These are phyloP conservation scores for Sedum album DNA, from an alignment of 164 flowering plant species.

Conservation along the genomic window DNA sequence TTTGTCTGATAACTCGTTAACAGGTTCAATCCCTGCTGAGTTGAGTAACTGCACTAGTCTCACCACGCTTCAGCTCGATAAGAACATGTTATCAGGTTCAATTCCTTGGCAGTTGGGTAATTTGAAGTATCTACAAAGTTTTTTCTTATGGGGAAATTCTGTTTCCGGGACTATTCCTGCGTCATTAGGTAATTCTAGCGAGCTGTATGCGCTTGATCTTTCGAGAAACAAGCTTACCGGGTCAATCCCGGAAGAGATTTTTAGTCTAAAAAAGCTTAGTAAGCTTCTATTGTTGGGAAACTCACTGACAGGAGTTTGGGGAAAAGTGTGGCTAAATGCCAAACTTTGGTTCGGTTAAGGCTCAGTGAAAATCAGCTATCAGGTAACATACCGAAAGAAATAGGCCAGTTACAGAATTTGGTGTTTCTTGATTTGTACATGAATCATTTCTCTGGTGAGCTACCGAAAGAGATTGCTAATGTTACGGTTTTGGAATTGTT, in stretches of 20 bases:
- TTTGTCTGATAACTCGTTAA: slow-evolving; percentile 66
- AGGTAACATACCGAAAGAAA: slow-evolving; percentile 75
- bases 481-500: slow-evolving; percentile 75
- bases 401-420: slow-evolving; percentile 79
- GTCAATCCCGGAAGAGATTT: slow-evolving; percentile 76
- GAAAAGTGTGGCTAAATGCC: slow-evolving; percentile 50
- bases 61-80: slow-evolving; percentile 79
- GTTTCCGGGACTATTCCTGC: slow-evolving; percentile 80
- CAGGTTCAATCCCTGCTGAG: slow-evolving; percentile 66
- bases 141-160: slow-evolving; percentile 86
- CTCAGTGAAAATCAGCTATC: slow-evolving; percentile 92
- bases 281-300: slow-evolving; percentile 83
- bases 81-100: slow-evolving; percentile 64
- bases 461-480: slow-evolving; percentile 74
- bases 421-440: slow-evolving; percentile 86
- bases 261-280: slow-evolving; percentile 75
- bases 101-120: slow-evolving; percentile 80
- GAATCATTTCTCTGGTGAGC: slow-evolving; percentile 69
- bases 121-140: slow-evolving; percentile 66
- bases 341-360: slow-evolving; percentile 76
- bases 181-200: slow-evolving; percentile 72
- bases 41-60: slow-evolving; percentile 77
- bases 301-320: slow-evolving; percentile 65
- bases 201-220: slow-evolving; percentile 77
- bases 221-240: slow-evolving; percentile 84